Base-by-base conservation (phyloP, 306 rosid species). In the Fragaria vesca region DNA sequence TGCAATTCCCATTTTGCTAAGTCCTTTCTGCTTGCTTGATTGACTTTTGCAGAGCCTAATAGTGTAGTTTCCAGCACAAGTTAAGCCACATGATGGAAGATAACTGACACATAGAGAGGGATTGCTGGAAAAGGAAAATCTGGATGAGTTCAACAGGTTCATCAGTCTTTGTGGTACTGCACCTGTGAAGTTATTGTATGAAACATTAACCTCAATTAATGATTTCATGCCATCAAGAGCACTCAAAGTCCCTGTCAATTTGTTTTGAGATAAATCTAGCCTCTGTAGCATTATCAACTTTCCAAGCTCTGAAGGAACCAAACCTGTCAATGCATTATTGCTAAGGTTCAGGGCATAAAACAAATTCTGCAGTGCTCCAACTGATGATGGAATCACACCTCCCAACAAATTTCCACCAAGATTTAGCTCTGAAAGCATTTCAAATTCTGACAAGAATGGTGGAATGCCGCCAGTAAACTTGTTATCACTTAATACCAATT, bases 361-460 rank as follows among this genome's bases (percentile, higher is more conserved):
- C 79, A 91, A 80, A 76, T 74, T 81, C 80, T 76, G 78, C 90
- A 92, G 54, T 60, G 82, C 73, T 81, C 95, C 98, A 75, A 95
- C 8, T 0, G 89, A 83, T 28, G 81, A 26, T n/a, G 97, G 92
- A 81, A 95, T 89, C 75, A 77, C 82, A 16, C 98, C 97, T 66
- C 87, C 92, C 17, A 95, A 76, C 76, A 61, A 66, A 80, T 95
- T 95, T 54, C 97, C 97, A 38, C 97, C 97, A 75, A 95, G 88
- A 28, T 87, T 88, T 65, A 95, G 89, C 83, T 84, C 87, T 11
- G 26, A 72, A 63, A 95, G 93, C 75, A 17, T 66, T 51, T 52
- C 52, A 77, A 89, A 85, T 21, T 83, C 84, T 0, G 83, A 81
- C 50, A 95, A 71, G 84, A 92, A 85, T 50, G 8, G 42, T 1